Evolutionary conservation across 75 land plant genomes (phyloP).

Genomic region (Chamaecyparis obtusa): DNA sequence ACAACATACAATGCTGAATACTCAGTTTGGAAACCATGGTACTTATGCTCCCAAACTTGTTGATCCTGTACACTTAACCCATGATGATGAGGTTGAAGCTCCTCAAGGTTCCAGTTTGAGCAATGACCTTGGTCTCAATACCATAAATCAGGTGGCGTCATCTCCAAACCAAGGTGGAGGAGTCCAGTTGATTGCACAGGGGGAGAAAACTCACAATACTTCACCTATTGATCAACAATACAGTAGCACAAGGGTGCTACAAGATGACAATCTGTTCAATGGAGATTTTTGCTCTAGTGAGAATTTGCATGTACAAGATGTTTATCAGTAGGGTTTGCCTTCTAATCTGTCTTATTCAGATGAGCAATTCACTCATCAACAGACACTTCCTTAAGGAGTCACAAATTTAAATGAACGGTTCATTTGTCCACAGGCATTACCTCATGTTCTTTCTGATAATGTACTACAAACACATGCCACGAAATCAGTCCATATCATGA

Average conservation of each 20-base stretch:
- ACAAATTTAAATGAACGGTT: conserved; percentile 60
- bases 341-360: conserved; percentile 45
- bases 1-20: neutral
- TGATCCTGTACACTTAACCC: neutral
- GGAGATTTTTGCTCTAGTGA: conserved; percentile 16
- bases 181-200: neutral
- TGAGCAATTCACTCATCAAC: conserved; percentile 45
- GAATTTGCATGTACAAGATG: conserved; percentile 20
- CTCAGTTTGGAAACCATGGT: neutral
- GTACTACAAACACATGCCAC: conserved; percentile 28
- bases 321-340: conserved; percentile 30
- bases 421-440: conserved; percentile 37
- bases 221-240: neutral
- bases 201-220: neutral
- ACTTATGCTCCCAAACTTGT: neutral
- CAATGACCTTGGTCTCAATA: neutral
- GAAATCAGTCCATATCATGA: conserved; percentile 27
- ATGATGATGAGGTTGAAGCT: neutral
- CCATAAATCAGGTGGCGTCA: neutral
- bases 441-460: conserved; percentile 39
- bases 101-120: neutral
- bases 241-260: neutral
- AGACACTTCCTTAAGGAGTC: conserved; percentile 30
- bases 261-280: neutral
- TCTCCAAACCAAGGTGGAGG: neutral